Base-by-base conservation (phyloP, 306 rosid species). In the Trifolium dubium region DNA sequence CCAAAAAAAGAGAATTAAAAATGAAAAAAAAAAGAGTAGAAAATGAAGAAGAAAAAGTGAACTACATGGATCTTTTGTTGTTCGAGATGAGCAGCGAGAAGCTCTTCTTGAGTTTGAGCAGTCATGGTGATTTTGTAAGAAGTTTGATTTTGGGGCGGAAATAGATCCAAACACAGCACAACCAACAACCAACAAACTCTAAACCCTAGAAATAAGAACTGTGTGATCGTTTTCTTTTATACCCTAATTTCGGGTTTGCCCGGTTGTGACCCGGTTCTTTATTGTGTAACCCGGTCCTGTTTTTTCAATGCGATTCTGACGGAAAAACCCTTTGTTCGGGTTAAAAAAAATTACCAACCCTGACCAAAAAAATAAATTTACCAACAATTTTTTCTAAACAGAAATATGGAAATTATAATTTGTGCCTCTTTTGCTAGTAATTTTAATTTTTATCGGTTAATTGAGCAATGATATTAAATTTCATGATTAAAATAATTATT, bases 31-130 rank as follows among this genome's bases (percentile, higher is more conserved):
- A 23, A 23, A 23, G n/a, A n/a, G 14, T 11, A 9, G 37, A n/a
- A 12, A 2, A 47, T 46, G 51, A 69, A 50, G 1, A 67, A 10
- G 60, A 37, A 10, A 64, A 47, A 10, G 2, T 14, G 12, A 51
- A 67, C 29, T 80, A 80, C 87, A 49, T 84, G 67, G 72, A 84
- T 84, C 82, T 77, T 84, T 3, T 84, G 82, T 55, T 84, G 75
- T 77, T 84, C 83, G 65, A 84, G 85, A 23, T 55, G 85, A 0
- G 37, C 34, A 0, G 83, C 88, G 9, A 84, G 88, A 70, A 84
- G 85, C 81, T 84, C 88, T 39, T 84, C 81, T 19, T 81, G 83
- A 2, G 79, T 74, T 59, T 74, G 70, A 40, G 85, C 88, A 71
- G 85, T 78, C 88, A 84, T 84, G 2, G 80, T 35, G 34, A 49